Evolutionary conservation across 495 filamentous ascomycete genomes (phyloP), one percentile per base, ranked within the genome.

Genomic region (Talaromyces ruber): DNA sequence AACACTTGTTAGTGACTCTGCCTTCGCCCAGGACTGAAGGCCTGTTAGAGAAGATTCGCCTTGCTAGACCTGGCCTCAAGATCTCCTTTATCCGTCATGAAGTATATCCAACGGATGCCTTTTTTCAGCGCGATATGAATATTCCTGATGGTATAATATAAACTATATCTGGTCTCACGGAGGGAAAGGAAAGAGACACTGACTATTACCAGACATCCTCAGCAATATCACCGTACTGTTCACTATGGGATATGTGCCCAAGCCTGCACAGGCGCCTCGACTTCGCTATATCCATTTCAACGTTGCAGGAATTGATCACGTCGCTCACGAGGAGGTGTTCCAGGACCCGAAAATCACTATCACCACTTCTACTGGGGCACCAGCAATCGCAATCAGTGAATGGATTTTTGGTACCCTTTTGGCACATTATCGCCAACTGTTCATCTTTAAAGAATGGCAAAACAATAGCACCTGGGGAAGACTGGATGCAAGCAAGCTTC

Each of bases 301-400:
- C 66, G 87, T 82, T 45, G 91, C 92, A 4, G 92, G 92, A 2
- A 80, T 84, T 11, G 90, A 96, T 66, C 87, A 87, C 62, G 65
- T 92, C 6, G 60, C 83, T 26, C 65, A 82, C 4, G 66, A 82
- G 30, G 87, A 87, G 3, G 75, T 93, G 1, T 87, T 88, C 64
- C 85, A 68, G 28, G 79, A 86, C n/a, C 84, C 83, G 9, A 67
- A 84, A 12, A 82, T 93, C 58, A 72, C 79, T 0, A 79, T 95
- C 58, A 87, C 86, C 28, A 92, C 87, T 6, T 84, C 87, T 29
- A 87, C 83, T 22, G 90, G 91, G n/a, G 82, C 92, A 53, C 89
- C 92, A 65, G 88, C 87, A 12, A 90, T 91, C 1, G 88, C 92
- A 62, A 95, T 95, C 62, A 79, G 89, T 0, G 91, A 96, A 76